phyloP scores from a whole-genome alignment of 345 rosid genomes.

The Triadica sebifera region DNA sequence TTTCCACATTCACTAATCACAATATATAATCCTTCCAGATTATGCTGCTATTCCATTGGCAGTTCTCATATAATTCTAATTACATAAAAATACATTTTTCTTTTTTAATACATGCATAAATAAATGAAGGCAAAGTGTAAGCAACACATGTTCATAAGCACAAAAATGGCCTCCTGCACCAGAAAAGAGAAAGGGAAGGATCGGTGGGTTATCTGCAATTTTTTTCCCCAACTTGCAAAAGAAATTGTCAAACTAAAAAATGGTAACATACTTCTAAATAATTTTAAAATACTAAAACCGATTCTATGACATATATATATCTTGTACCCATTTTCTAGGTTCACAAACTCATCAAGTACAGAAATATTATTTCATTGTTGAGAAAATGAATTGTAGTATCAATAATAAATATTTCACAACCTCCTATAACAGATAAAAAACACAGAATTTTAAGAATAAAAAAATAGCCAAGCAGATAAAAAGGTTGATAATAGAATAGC shows the following conservation, averaged over 20 bases:
- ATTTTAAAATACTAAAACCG: background rate
- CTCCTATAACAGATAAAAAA: background rate
- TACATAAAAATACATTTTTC: background rate
- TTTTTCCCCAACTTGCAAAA: background rate
- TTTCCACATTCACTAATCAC: background rate
- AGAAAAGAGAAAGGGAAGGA: background rate
- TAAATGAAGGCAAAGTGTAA: background rate
- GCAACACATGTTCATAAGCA: background rate
- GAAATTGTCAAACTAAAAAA: background rate
- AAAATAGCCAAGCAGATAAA: background rate
- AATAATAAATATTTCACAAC: background rate
- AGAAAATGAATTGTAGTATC: background rate
- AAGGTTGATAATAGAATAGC: background rate
- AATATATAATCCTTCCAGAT: background rate
- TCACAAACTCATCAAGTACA: background rate
- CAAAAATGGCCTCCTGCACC: background rate
- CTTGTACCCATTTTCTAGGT: background rate
- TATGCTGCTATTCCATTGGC: too few relatives aligned
- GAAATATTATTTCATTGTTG: background rate
- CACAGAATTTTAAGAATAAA: background rate
- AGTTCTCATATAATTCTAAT: background rate
- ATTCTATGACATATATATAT: background rate
- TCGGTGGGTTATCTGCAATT: background rate
- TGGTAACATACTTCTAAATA: background rate
- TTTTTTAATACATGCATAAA: too few relatives aligned